Percentiles rank a stretch among this genome's conserved stretches.
phyloP scores from a whole-genome alignment of 2,329 filamentous ascomycete genomes.

The Trichoderma hamatum region DNA sequence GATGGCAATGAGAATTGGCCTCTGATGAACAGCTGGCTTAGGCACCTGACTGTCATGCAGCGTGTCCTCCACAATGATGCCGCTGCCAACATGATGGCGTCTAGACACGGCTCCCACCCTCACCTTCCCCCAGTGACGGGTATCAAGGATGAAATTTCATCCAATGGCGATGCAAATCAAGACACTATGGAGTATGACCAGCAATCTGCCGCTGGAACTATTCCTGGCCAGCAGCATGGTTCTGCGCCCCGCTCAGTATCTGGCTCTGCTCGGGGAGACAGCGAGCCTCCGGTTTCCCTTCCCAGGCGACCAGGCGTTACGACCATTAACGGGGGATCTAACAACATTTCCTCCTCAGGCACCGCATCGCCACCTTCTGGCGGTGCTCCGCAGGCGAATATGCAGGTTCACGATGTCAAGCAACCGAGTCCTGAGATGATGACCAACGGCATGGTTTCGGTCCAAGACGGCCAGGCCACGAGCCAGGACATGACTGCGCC shows the following conservation, averaged over 20 bases:
- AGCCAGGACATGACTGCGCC: constrained; percentile 60
- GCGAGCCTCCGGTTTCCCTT: constrained; percentile 54
- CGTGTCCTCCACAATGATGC: constrained; percentile 61
- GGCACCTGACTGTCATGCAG: constrained; percentile 64
- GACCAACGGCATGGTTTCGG: constrained; percentile 38
- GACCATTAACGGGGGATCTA: constrained; percentile 60
- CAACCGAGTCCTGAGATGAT: constrained; percentile 40
- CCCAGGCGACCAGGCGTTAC: constrained; percentile 41
- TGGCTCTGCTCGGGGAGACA: constrained; percentile 51
- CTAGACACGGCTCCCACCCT: constrained; percentile 42
- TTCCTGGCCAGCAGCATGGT: constrained; percentile 36
- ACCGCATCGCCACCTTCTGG: constrained; percentile 51
- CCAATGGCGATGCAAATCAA: constrained; percentile 57
- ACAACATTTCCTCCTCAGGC: constrained; percentile 51
- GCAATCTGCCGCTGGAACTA: constrained; percentile 33
- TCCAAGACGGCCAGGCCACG: constrained; percentile 41
- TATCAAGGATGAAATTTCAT: constrained; percentile 59
- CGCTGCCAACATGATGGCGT: constrained; percentile 39
- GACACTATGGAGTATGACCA: constrained; percentile 64
- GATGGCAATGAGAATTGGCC: constrained; percentile 64
- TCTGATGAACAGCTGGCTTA: constrained; percentile 61
- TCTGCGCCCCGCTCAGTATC: constrained; percentile 43
- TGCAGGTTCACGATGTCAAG: constrained; percentile 42
- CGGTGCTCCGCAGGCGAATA: constrained; percentile 32
- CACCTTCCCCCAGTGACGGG: constrained; percentile 35